Conservation (phyloP, 148 eudicot genomes). For the Fagopyrum tataricum region DNA sequence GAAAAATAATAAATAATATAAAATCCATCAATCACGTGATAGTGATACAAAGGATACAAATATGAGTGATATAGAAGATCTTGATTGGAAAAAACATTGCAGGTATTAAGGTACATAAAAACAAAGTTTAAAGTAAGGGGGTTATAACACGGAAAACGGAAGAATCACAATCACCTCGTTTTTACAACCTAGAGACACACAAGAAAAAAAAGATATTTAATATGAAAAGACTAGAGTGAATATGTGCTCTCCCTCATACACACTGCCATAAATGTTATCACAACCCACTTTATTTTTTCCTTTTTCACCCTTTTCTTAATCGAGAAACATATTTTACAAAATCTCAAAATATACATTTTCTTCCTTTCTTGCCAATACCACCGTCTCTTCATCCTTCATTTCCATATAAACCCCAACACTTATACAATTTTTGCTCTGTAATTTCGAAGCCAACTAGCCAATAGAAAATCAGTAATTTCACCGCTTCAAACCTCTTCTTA, state of each 20-base stretch:
- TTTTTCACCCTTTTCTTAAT: background rate
- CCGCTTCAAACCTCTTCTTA: conserved; percentile 15
- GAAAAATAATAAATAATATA: too few species aligned
- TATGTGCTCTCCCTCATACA: background rate
- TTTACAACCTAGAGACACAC: background rate
- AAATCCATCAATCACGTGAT: too few species aligned
- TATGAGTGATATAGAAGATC: too few species aligned
- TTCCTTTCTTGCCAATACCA: background rate
- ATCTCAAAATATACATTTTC: background rate
- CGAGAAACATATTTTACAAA: background rate
- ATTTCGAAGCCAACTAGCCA: background rate
- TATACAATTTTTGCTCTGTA: background rate
- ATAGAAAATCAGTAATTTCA: background rate
- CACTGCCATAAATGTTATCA: background rate
- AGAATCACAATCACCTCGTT: background rate
- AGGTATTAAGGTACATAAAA: background rate
- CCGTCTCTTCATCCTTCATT: background rate
- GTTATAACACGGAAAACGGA: background rate
- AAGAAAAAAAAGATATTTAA: background rate
- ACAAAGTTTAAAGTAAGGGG: background rate
- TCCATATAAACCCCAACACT: background rate
- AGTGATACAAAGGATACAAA: too few species aligned
- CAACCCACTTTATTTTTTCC: background rate
- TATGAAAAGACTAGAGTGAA: background rate
- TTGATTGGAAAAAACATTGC: too few species aligned